Base-by-base conservation (phyloP, 208 protist species). In the Leishmania martiniquensis region DNA sequence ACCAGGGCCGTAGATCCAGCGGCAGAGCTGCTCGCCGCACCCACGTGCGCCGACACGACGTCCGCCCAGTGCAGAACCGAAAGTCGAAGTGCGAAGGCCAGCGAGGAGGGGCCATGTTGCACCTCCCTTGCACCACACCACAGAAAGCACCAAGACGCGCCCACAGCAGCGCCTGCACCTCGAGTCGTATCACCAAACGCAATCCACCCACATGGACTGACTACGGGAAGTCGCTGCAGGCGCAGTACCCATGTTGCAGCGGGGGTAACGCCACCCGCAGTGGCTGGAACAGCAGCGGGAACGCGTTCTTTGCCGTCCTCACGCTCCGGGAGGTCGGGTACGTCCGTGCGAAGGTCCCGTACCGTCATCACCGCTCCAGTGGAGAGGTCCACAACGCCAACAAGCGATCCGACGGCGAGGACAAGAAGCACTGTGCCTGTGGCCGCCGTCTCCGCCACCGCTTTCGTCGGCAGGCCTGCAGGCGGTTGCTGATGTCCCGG, bases 341-440 rank as follows among this genome's bases (percentile, higher is more conserved):
- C n/a, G 42, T 69, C 68, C 47, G 7, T 32, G 47, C 29, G 29
- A 44, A 83, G 42, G 55, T 83, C 75, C 32, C 59, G 20, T 54
- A 83, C 80, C 42, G 59, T n/a, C 42, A 65, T 70, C 68, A 80
- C 74, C 34, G n/a, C 17, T 25, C 75, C 80, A 42, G 66, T 37
- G 29, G 20, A 0, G 10, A 84, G 68, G 9, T 47, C 29, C 20
- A 80, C 68, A 13, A 80, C 80, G 3, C 75, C 80, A 6, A 80
- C 52, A 12, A 84, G 52, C 29, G 74, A 59, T 15, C 68, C 75
- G 15, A 66, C 70, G 0, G 80, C 75, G 2, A 84, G 39, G 13
- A 80, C 69, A 2, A 84, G 54, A 63, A 84, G 52, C 59, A 76
- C 74, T 15, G 72, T 37, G 1, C 51, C 7, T 13, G 44, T 49